Conservation (phyloP, 208 protist genomes). For the Wallacemonas sp. region DNA sequence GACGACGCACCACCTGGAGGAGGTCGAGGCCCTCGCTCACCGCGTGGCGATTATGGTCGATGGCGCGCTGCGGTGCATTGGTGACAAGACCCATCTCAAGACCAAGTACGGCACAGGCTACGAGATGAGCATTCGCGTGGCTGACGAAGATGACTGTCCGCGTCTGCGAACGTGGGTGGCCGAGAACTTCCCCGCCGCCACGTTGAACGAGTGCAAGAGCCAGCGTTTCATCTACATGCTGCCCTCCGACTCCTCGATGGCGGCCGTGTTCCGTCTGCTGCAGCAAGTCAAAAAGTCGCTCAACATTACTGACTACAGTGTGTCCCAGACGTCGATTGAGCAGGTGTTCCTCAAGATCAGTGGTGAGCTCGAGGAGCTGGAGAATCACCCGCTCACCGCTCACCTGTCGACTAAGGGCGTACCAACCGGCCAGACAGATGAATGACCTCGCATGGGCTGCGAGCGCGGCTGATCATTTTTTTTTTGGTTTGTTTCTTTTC, state of each 20-base stretch:
- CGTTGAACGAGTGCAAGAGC: constrained; percentile 31
- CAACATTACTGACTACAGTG: constrained; percentile 59
- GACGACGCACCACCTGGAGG: constrained; percentile 90
- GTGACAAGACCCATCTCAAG: constrained; percentile 74
- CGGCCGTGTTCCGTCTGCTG: constrained; percentile 31
- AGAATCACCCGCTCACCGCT: constrained; percentile 8
- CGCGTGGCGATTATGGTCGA: constrained; percentile 84
- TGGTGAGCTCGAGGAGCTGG: constrained; percentile 20
- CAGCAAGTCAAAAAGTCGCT: constrained; percentile 24
- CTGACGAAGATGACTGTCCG: background rate
- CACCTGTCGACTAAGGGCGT: constrained; percentile 8
- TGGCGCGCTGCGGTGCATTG: constrained; percentile 77
- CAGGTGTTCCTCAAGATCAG: constrained; percentile 76
- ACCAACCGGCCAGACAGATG: background rate
- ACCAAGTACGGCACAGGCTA: constrained; percentile 62
- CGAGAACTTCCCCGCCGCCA: constrained; percentile 21
- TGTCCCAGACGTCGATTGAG: constrained; percentile 80
- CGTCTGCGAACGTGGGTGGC: constrained; percentile 18
- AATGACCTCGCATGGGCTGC: too few relatives aligned
- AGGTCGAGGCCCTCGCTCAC: constrained; percentile 75
- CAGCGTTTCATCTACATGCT: constrained; percentile 36
- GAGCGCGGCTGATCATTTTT: constrained; percentile 3
- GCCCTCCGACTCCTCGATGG: constrained; percentile 22
- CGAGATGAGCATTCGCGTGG: constrained; percentile 34
- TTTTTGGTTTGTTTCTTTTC: too few relatives aligned